Percentiles rank a stretch among this genome's conserved stretches.
These are phyloP conservation scores for Salicornia ramosissima DNA, from an alignment of 148 eudicot genomes.

Conservation along the genomic window DNA sequence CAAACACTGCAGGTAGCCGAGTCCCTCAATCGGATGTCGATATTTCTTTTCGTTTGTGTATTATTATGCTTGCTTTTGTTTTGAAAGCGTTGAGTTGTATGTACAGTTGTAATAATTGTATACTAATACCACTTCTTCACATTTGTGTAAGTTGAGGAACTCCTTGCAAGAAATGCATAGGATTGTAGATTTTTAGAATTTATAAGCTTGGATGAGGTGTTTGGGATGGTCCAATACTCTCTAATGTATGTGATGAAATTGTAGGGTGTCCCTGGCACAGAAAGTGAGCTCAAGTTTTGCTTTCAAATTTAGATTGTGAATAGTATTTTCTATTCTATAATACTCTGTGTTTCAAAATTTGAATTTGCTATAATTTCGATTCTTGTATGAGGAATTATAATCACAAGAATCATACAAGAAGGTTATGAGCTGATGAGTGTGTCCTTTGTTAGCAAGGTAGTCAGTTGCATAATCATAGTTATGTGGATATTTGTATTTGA, in stretches of 20 bases:
- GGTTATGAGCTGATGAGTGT: too few relatives aligned
- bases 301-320: not conserved
- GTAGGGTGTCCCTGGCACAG: constrained; percentile 2
- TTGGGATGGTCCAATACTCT: not conserved
- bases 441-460: too few relatives aligned
- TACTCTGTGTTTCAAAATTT: too few relatives aligned
- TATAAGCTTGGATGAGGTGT: constrained; percentile 7
- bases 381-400: too few relatives aligned
- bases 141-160: not conserved
- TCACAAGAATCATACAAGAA: too few relatives aligned
- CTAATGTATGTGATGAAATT: not conserved
- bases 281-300: not conserved
- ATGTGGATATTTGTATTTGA: too few relatives aligned
- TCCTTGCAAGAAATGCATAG: not conserved
- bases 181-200: constrained; percentile 3
- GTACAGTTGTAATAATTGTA: constrained; percentile 19
- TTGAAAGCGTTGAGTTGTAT: constrained; percentile 5
- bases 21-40: constrained; percentile 61
- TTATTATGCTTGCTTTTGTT: constrained; percentile 32
- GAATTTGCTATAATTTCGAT: too few relatives aligned
- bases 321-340: too few relatives aligned
- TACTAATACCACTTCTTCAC: constrained; percentile 1
- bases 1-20: constrained; percentile 65
- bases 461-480: too few relatives aligned
- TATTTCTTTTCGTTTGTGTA: constrained; percentile 63